Conservation (phyloP, 192 early-diverging fungal species). For the Endogone sp. region DNA sequence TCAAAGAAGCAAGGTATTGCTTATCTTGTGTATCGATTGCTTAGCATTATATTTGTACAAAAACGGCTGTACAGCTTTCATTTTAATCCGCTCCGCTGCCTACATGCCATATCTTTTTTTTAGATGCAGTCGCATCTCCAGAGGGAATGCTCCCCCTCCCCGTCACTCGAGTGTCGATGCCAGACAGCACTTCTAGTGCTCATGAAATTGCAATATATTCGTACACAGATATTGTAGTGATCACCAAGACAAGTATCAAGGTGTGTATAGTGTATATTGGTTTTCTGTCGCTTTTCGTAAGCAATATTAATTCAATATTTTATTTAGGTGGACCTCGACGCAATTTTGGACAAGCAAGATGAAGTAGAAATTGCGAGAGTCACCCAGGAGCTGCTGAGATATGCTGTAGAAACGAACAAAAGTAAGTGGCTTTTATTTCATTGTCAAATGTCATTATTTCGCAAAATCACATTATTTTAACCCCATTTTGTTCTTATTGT, state of each 20-base stretch:
- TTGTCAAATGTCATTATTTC: no score
- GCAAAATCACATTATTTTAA: no score
- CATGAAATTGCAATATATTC: conserved; percentile 38
- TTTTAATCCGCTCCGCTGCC: no score
- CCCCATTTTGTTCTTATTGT: no score
- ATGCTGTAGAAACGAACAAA: conserved; percentile 21
- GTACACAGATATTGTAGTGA: conserved; percentile 49
- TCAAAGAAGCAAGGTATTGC: conserved; percentile 8
- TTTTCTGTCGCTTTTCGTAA: background rate
- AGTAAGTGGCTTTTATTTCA: no score
- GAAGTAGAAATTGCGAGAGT: conserved; percentile 21
- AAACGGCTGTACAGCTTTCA: no score
- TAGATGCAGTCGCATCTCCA: background rate
- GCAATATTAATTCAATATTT: background rate
- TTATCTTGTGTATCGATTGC: no score
- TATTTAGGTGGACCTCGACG: conserved; percentile 26
- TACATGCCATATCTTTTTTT: no score
- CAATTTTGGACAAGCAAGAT: conserved; percentile 26
- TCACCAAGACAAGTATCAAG: conserved; percentile 53
- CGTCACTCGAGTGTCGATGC: conserved; percentile 41
- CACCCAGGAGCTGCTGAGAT: conserved; percentile 28
- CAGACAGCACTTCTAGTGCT: conserved; percentile 9
- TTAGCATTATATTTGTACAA: no score
- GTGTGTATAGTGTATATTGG: conserved; percentile 20
- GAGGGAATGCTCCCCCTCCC: conserved; percentile 44